Conservation (phyloP, 257 asterid species). For the Pogostemon cablin region DNA sequence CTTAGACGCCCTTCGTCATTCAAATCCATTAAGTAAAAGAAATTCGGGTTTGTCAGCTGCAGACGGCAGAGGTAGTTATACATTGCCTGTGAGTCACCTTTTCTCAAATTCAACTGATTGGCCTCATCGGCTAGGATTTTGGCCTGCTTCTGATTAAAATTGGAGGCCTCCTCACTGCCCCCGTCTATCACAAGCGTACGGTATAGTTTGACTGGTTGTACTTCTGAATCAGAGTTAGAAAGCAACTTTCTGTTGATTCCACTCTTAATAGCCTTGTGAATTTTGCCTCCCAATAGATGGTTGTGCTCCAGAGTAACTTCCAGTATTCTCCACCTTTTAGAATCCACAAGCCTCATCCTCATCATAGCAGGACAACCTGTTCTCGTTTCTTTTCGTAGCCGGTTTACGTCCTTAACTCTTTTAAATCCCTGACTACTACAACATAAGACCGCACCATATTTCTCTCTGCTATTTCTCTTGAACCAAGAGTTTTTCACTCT, state of each 20-base stretch:
- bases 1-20: slow-evolving; percentile 63
- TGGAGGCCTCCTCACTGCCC: slow-evolving; percentile 42
- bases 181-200: slow-evolving; percentile 61
- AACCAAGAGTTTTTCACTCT: slow-evolving; percentile 91
- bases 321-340: slow-evolving; percentile 77
- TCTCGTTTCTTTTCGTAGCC: slow-evolving; percentile 74
- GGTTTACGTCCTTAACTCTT: slow-evolving; percentile 72
- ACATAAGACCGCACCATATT: slow-evolving; percentile 86
- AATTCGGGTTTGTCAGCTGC: slow-evolving; percentile 72
- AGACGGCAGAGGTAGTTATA: slow-evolving; percentile 71
- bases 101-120: slow-evolving; percentile 50
- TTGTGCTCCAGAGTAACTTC: slow-evolving; percentile 79
- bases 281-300: slow-evolving; percentile 63
- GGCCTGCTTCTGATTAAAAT: slow-evolving; percentile 32
- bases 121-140: slow-evolving; percentile 40
- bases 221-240: slow-evolving; percentile 49
- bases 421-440: slow-evolving; percentile 92
- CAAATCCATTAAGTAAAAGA: slow-evolving; percentile 63
- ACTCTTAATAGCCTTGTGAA: slow-evolving; percentile 54
- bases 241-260: slow-evolving; percentile 59
- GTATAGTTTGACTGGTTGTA: slow-evolving; percentile 57
- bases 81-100: slow-evolving; percentile 71
- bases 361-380: slow-evolving; percentile 89
- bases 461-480: slow-evolving; percentile 83
- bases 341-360: slow-evolving; percentile 66